Evolutionary conservation across 2,329 filamentous ascomycete species (phyloP), one percentile per base, ranked within the genome.

Genomic region (Cladosporium colombiae): DNA sequence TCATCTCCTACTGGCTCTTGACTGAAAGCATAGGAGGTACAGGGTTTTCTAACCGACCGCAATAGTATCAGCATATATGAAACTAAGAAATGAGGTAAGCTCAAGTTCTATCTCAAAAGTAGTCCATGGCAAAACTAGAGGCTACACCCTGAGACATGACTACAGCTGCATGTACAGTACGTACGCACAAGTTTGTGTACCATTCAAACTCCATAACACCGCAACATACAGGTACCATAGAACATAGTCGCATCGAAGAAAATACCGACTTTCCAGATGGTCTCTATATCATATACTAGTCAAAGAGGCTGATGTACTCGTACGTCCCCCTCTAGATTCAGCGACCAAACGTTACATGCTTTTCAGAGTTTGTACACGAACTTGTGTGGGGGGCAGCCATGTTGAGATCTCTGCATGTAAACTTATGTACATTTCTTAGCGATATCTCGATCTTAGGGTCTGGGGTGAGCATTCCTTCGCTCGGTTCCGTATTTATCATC

Each of bases 271-370:
- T 44, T 44, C 6, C 6, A n/a, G 18, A 44, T 44, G 18, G 6
- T 44, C n/a, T n/a, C 1, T 8, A 10, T n/a, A 44, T 5, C 16
- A 0, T 18, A 5, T n/a, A 10, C 2, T 2, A 1, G 3, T n/a
- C 18, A n/a, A 5, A n/a, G 5, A n/a, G 10, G 37, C 16, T 8
- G 3, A 44, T 44, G 18, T 8, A 10, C 18, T n/a, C 1, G 16
- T n/a, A 40, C n/a, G n/a, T 40, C 16, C n/a, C 2, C 14, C 35
- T 7, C 5, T 44, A 44, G 16, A n/a, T 44, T n/a, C n/a, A 8
- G 18, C 2, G 37, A 44, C 16, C 18, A 6, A n/a, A n/a, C 16
- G 2, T 44, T n/a, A 2, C 16, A 8, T 44, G 18, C 18, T 18
- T 2, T n/a, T 44, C 6, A 44, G 18, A 44, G 37, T n/a, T 6